A percentile compares a stretch with the other conserved stretches of the same genome.
Evolutionary conservation across 2,329 filamentous ascomycete species (phyloP).

Genomic region (Ophiostoma sp.): DNA sequence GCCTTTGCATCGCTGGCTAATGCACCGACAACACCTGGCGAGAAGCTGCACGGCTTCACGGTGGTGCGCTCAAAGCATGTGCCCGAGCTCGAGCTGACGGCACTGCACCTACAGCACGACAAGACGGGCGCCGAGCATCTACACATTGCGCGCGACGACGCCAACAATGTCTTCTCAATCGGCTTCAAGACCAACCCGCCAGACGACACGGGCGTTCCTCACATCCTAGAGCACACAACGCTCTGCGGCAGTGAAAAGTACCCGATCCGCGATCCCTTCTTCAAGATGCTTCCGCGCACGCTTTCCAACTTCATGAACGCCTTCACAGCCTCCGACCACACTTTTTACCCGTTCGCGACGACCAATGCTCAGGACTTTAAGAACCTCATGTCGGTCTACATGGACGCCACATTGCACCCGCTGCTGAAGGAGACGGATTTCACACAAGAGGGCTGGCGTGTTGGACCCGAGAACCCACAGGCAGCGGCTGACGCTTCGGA

Average conservation of each 20-base stretch:
- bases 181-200: conserved; percentile 99
- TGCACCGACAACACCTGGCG: conserved; percentile 71
- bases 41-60: conserved; percentile 91
- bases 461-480: conserved; percentile 85
- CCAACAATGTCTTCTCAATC: conserved; percentile 99
- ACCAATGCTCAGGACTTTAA: conserved; percentile 94
- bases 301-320: conserved; percentile 99
- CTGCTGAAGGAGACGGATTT: conserved; percentile 90
- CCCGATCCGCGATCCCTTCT: conserved; percentile 98
- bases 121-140: conserved; percentile 95
- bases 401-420: conserved; percentile 90
- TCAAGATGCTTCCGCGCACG: conserved; percentile 98
- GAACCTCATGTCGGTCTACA: conserved; percentile 94
- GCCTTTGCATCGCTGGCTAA: conserved; percentile 51
- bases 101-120: conserved; percentile 86
- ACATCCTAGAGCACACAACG: conserved; percentile 97
- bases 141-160: conserved; percentile 90
- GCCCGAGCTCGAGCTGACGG: conserved; percentile 89
- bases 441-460: conserved; percentile 92
- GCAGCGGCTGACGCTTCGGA: conserved; percentile 47
- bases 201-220: conserved; percentile 91
- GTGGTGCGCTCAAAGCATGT: conserved; percentile 86
- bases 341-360: conserved; percentile 95
- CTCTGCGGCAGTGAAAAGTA: conserved; percentile 95
- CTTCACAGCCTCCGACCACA: conserved; percentile 94